A percentile compares a stretch with the other conserved stretches of the same genome.
Conservation (phyloP, 257 asterid genomes). For the Salvia hispanica region DNA sequence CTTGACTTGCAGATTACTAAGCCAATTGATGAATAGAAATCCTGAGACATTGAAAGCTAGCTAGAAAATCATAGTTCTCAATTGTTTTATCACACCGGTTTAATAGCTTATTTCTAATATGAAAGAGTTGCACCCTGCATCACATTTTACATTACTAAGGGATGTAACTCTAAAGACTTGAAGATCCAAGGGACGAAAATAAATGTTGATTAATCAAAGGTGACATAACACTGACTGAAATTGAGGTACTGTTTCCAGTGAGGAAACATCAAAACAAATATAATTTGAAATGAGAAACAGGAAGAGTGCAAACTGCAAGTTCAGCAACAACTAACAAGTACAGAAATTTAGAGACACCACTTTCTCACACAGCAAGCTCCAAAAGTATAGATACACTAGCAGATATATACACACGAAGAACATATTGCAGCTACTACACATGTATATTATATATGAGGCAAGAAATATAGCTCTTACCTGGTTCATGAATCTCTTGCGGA, state of each 20-base stretch:
- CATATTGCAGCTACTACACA: background rate
- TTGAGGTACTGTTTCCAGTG: constrained; percentile 7
- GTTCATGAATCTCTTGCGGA: constrained; percentile 66
- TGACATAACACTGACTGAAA: constrained; percentile 16
- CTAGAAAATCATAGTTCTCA: no score
- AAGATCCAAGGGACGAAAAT: constrained; percentile 18
- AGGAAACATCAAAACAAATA: background rate
- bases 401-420: background rate
- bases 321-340: background rate
- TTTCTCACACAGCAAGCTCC: background rate
- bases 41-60: no score
- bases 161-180: background rate
- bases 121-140: constrained; percentile 10
- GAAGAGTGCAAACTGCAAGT: constrained; percentile 1
- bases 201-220: constrained; percentile 6
- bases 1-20: no score
- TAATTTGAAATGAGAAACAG: constrained; percentile 6
- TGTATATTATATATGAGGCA: constrained; percentile 7
- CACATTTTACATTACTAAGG: background rate
- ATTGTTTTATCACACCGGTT: no score
- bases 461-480: constrained; percentile 50
- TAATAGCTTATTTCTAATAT: background rate
- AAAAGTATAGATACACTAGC: constrained; percentile 19
- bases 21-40: no score
- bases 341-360: background rate